Evolutionary conservation across 2,329 filamentous ascomycete genomes (phyloP), one percentile per base, ranked within the genome.

Genomic region (Madurella mycetomatis): DNA sequence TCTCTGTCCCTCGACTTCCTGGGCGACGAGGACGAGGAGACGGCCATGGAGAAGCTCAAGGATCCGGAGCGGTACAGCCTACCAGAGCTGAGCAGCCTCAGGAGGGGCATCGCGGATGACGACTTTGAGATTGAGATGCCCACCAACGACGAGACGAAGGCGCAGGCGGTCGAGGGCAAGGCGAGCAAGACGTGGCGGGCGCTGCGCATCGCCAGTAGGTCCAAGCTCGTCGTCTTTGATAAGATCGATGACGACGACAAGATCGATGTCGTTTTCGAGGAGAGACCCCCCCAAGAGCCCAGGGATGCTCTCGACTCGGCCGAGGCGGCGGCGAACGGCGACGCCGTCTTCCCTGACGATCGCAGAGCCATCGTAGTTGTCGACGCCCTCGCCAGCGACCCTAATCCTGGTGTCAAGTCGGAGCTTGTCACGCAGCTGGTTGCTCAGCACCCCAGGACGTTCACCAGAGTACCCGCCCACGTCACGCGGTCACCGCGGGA

Each of bases 171-270:
- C 8, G 87, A 88, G 60, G 80, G 85, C 52, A 95, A 95, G 69
- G 84, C 86, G 17, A 96, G 90, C 74, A 92, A 95, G 70, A 87
- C 85, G 53, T 99, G 94, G 94, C 83, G 92, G 62, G 89, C 90
- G 5, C 75, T 99, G 59, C 84, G 94, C 49, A 82, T 95, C 60
- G 88, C 90, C 9, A 85, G 87, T 53, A 84, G 83, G 60, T 84
- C 79, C 53, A 87, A 87, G 63, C 79, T 97, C 61, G 80, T 83
- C 43, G 75, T 84, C 17, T 94, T 97, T 69, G 92, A 97, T 70
- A 90, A 87, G 69, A 88, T 96, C 46, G 91, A 96, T 52, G 86
- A 91, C 60, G 85, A 88, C 41, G 88, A 87, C 66, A 88, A 90
- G 57, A 78, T 86, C 32, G 77, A 78, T 51, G 65, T 74, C 34